phyloP scores from a whole-genome alignment of 2,329 filamentous ascomycete species.

The Colletotrichum tropicale region DNA sequence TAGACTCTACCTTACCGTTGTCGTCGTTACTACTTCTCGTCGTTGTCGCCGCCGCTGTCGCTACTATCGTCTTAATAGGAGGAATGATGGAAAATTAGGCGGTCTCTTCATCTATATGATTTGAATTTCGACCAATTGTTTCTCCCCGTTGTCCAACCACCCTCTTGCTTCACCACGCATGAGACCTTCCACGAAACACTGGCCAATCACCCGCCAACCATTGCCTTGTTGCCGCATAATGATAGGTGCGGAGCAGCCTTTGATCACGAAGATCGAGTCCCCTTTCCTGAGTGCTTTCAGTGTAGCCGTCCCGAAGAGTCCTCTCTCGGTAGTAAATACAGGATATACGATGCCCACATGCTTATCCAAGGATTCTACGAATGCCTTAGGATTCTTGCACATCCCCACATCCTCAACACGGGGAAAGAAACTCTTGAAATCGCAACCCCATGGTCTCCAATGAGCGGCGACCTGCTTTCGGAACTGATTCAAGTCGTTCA shows the following conservation, averaged over 20 bases:
- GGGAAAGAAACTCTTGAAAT: neutral
- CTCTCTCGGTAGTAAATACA: neutral
- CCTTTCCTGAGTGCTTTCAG: neutral
- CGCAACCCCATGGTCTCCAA: neutral
- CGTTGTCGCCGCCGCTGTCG: neutral
- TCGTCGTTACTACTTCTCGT: neutral
- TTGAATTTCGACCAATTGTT: neutral
- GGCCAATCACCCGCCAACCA: neutral
- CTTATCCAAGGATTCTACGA: conserved; percentile 1
- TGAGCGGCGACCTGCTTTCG: neutral
- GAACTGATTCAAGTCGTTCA: neutral
- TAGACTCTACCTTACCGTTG: neutral
- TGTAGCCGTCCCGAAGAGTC: neutral
- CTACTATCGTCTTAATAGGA: neutral
- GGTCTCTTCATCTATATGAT: neutral
- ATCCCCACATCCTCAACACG: neutral
- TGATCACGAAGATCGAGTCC: neutral
- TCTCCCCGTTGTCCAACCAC: neutral
- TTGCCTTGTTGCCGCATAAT: neutral
- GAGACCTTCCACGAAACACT: conserved; percentile 10
- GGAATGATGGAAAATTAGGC: neutral
- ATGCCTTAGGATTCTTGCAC: neutral
- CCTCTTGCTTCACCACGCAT: neutral
- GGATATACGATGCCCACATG: conserved; percentile 7
- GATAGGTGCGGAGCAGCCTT: neutral